Conservation (phyloP, 495 filamentous ascomycete genomes). For the Tuber indicum region DNA sequence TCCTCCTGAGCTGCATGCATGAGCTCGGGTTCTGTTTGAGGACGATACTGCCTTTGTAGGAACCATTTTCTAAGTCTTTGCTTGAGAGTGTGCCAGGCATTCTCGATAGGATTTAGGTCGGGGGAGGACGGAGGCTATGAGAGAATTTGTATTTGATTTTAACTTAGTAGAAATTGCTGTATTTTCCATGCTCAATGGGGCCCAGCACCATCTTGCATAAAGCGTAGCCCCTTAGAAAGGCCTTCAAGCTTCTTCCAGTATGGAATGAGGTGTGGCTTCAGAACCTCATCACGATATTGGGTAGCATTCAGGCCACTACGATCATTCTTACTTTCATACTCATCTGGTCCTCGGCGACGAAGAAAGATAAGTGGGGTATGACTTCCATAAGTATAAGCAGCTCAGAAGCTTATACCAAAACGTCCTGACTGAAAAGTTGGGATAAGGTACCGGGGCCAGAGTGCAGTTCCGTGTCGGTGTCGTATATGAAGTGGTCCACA, state of each 20-base stretch:
- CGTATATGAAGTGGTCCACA: no score
- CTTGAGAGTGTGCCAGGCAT: no score
- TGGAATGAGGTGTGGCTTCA: constrained; percentile 4
- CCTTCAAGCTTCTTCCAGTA: constrained; percentile 5
- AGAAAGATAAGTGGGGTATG: no score
- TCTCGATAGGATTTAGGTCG: constrained; percentile 6
- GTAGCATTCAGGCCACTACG: background rate
- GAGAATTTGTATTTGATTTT: background rate
- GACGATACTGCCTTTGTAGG: background rate
- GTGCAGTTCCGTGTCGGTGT: no score
- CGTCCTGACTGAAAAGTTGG: no score
- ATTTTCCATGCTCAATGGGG: background rate
- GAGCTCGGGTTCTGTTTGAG: background rate
- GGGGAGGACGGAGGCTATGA: constrained; percentile 4
- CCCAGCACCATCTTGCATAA: constrained; percentile 10
- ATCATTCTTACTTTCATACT: constrained; percentile 4
- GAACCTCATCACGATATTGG: constrained; percentile 6
- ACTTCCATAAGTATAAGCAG: no score
- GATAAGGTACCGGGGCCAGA: no score
- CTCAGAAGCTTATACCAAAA: no score
- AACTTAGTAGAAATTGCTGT: background rate
- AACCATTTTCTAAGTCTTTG: constrained; percentile 9
- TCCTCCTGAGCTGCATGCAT: constrained; percentile 6
- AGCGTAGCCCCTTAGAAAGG: background rate
- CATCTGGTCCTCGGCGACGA: no score